These are phyloP conservation scores for Gaertneriomyces semiglobifer DNA, from an alignment of 192 early-diverging fungal genomes.

Conservation along the genomic window DNA sequence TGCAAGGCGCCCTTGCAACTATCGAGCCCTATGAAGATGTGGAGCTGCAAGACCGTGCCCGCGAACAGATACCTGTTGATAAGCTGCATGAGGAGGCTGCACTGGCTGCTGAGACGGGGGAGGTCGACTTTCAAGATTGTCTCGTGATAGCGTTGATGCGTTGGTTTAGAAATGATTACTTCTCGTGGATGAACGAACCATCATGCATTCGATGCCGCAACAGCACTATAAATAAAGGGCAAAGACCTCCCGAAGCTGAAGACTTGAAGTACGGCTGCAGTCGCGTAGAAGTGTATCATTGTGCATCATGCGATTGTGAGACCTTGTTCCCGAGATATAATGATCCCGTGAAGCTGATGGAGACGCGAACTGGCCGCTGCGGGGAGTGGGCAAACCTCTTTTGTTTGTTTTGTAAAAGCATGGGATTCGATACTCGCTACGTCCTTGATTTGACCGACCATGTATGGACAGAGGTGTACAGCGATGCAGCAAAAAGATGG, in stretches of 20 bases:
- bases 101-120: neutral
- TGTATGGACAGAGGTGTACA: conserved; percentile 46
- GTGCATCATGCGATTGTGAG: conserved; percentile 15
- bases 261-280: conserved; percentile 20
- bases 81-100: conserved; percentile 31
- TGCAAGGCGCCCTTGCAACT: too few species aligned
- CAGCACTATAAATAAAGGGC: neutral
- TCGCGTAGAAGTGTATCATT: conserved; percentile 35
- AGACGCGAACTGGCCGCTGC: conserved; percentile 42
- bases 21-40: too few species aligned
- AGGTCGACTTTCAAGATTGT: conserved; percentile 19
- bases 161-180: conserved; percentile 45
- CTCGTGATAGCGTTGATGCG: conserved; percentile 33
- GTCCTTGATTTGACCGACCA: conserved; percentile 47
- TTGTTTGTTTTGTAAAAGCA: conserved; percentile 25
- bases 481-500: conserved; percentile 25
- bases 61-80: conserved; percentile 36
- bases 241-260: conserved; percentile 20
- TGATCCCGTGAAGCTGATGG: conserved; percentile 29
- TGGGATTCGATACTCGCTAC: conserved; percentile 48
- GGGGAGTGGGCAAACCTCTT: conserved; percentile 51
- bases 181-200: conserved; percentile 41
- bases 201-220: conserved; percentile 27
- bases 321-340: conserved; percentile 47
- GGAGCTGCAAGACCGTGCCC: conserved; percentile 7